Conservation (phyloP, 108 stramenopile species). For the Schizochytrium sp. region DNA sequence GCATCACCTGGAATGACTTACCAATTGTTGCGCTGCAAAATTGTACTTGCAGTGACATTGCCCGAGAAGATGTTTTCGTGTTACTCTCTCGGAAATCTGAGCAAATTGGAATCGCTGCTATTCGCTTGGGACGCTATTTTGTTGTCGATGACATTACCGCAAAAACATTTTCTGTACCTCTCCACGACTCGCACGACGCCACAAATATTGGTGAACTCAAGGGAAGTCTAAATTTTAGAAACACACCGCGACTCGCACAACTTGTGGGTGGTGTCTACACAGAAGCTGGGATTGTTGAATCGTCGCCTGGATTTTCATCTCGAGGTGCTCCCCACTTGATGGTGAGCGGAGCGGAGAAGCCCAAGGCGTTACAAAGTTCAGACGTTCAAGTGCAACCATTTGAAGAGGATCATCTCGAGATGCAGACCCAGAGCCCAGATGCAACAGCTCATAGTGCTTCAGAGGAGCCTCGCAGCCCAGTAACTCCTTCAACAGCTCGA, state of each 20-base stretch:
- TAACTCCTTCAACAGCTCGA: background rate
- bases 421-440: no score
- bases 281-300: background rate
- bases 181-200: background rate
- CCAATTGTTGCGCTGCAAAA: conserved; percentile 1
- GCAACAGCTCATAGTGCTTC: no score
- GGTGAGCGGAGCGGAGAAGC: conserved; percentile 3
- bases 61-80: background rate
- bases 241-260: background rate
- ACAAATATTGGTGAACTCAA: background rate
- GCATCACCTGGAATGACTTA: conserved; percentile 1
- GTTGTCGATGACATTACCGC: background rate
- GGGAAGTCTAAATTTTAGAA: background rate
- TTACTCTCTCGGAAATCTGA: background rate
- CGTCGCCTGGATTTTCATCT: background rate
- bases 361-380: background rate
- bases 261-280: background rate
- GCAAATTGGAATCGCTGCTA: background rate
- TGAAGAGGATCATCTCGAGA: background rate
- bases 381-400: background rate
- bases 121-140: background rate
- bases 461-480: background rate
- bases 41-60: background rate
- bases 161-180: no score
- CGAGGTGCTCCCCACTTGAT: background rate